Evolutionary conservation across 129 eudicot genomes (phyloP).

Genomic region (Artemisia tridentata): DNA sequence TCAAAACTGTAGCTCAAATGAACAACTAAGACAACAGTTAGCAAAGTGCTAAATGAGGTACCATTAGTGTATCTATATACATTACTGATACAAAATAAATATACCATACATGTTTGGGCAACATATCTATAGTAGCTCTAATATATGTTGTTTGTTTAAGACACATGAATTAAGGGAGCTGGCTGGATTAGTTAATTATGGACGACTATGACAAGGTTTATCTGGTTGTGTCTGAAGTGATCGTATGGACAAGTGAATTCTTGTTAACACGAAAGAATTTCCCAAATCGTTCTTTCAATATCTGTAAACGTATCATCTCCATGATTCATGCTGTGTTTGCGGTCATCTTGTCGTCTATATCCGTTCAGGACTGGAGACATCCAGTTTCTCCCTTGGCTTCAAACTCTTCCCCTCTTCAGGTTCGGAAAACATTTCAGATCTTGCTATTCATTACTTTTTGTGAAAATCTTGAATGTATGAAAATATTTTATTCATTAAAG

Average conservation of each 20-base stretch:
- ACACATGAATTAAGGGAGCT: not conserved
- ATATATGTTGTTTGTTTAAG: conserved; percentile 3
- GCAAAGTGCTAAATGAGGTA: too few relatives aligned
- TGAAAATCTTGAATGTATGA: conserved; percentile 17
- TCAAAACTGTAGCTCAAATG: too few relatives aligned
- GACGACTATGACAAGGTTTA: conserved; percentile 45
- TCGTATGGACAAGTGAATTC: conserved; percentile 66
- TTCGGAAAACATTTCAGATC: not conserved
- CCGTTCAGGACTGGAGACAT: conserved; percentile 82
- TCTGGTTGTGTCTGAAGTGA: conserved; percentile 45
- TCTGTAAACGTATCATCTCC: conserved; percentile 78
- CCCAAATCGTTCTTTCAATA: conserved; percentile 69
- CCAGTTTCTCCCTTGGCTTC: conserved; percentile 89
- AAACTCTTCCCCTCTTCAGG: conserved; percentile 69
- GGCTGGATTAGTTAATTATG: conserved; percentile 27
- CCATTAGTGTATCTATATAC: too few relatives aligned
- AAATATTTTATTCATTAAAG: not conserved
- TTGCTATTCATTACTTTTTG: not conserved
- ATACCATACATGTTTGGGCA: too few relatives aligned
- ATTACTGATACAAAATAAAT: too few relatives aligned
- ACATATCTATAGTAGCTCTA: too few relatives aligned
- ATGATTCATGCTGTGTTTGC: conserved; percentile 70
- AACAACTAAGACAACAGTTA: too few relatives aligned
- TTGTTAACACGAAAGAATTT: conserved; percentile 50
- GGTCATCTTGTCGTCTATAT: conserved; percentile 47